Percentiles rank a stretch among this genome's conserved stretches.
Evolutionary conservation across 345 rosid genomes (phyloP).

Genomic region (Moricandia moricandioides): DNA sequence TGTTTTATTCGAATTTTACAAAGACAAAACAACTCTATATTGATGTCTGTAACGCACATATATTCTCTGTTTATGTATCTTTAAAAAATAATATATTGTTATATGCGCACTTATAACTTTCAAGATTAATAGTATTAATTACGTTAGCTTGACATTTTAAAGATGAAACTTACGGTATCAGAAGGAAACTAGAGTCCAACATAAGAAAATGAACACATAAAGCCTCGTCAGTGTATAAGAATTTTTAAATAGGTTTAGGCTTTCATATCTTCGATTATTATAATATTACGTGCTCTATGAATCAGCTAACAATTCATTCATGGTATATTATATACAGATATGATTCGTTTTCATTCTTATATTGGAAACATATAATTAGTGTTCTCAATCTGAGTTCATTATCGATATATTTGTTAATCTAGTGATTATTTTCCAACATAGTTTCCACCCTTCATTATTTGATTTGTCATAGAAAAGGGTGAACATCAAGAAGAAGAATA

Average conservation of each 20-base stretch:
- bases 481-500: not conserved
- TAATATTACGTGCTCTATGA: conserved; percentile 17
- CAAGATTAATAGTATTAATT: not conserved
- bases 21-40: too few species aligned
- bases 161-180: not conserved
- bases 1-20: too few species aligned
- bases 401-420: not conserved
- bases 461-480: not conserved
- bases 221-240: not conserved
- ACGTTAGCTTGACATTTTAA: too few species aligned
- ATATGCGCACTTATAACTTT: not conserved
- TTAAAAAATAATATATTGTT: too few species aligned
- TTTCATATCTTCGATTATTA: not conserved
- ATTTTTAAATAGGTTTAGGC: not conserved
- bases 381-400: not conserved
- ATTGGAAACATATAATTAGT: not conserved
- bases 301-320: conserved; percentile 30
- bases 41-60: not conserved
- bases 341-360: not conserved
- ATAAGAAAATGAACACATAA: not conserved
- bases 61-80: not conserved
- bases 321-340: not conserved
- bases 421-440: not conserved
- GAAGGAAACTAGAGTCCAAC: not conserved
- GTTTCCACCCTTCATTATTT: not conserved